Evolutionary conservation across 345 rosid genomes (phyloP).

Genomic region (Citrus sinensis): DVS_A1.0 CM039166.1:23044001-23044500

Average conservation of each 20-base stretch:
- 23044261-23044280: neutral
- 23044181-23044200: neutral
- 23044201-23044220: neutral
- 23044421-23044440: constrained; percentile 14
- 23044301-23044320: constrained; percentile 41
- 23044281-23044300: constrained; percentile 14
- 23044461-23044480: too few species aligned
- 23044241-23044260: neutral
- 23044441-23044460: constrained; percentile 5
- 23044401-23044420: constrained; percentile 45
- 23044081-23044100: neutral
- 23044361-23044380: constrained; percentile 94
- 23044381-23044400: constrained; percentile 88
- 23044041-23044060: neutral
- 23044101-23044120: neutral
- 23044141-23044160: neutral
- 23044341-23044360: constrained; percentile 98
- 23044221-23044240: neutral
- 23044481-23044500: constrained; percentile 11
- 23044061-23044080: neutral
- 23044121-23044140: neutral
- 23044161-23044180: neutral
- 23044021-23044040: neutral
- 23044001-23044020: neutral
- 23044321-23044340: constrained; percentile 99